phyloP scores from a whole-genome alignment of 305 asterid genomes.

The Fraxinus baroniana region DNA sequence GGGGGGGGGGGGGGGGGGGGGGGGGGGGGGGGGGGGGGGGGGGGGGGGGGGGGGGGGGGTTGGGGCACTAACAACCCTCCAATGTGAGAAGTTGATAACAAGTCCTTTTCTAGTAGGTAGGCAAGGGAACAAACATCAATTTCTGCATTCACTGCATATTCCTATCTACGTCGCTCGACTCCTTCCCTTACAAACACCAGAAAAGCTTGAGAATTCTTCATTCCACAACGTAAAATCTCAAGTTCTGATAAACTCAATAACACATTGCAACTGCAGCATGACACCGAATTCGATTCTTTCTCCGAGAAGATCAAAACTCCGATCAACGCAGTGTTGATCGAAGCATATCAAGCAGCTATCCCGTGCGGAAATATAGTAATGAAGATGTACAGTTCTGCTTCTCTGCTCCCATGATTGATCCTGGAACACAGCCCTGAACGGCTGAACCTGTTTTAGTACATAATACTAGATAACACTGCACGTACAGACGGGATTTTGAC shows the following conservation, averaged over 20 bases:
- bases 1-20: too few species aligned
- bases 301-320: conserved; percentile 38
- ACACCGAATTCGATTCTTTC: conserved; percentile 33
- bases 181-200: not conserved
- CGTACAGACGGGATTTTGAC: not conserved
- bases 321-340: conserved; percentile 39
- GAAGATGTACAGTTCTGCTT: conserved; percentile 39
- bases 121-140: conserved; percentile 39
- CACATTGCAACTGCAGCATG: conserved; percentile 20
- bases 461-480: not conserved
- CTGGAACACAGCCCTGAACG: not conserved
- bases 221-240: not conserved
- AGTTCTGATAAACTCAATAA: not conserved
- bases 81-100: conserved; percentile 38
- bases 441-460: not conserved
- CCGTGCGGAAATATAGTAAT: too few species aligned
- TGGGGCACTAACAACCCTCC: conserved; percentile 30
- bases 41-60: not conserved
- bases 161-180: conserved; percentile 31
- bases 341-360: conserved; percentile 46
- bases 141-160: conserved; percentile 39
- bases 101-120: conserved; percentile 45
- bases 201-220: not conserved
- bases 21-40: too few species aligned
- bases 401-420: not conserved